Base-by-base conservation (phyloP, 352 stramenopile species). In the Globisporangium camurandrum region DNA sequence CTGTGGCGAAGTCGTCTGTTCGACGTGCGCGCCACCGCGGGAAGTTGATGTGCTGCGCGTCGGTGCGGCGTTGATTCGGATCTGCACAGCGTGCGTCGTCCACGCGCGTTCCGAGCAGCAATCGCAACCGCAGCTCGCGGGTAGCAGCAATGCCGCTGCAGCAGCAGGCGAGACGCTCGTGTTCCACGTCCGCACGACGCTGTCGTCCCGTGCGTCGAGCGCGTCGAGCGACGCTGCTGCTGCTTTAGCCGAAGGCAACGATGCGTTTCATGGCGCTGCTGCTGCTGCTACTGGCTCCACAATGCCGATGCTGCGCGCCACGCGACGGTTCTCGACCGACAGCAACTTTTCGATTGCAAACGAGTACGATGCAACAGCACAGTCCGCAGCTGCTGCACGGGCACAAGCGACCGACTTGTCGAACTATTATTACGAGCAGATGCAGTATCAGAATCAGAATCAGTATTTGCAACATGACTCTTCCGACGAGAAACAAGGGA, bases 1-100 rank as follows among this genome's bases (percentile, higher is more conserved):
- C 51, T 90, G 79, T 27, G 79, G 79, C 20, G 79, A 90, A 38
- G 79, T 90, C 2, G 76, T 88, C 6, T 90, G 79, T 51, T 68
- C 74, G 2, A 71, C 68, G 5, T 90, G 79, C 24, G 74, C 76
- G 19, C 70, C 72, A n/a, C 61, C 64, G 0, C 71, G 72, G 14
- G 66, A 84, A 27, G 62, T 88, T 0, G 71, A 84, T 34, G 46
- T 70, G 19, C 54, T 42, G 7, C 67, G 42, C 14, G 65, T 64
- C 28, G 64, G 64, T 12, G 27, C 57, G n/a, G 62, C 59, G 27
- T 47, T 54, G 26, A 68, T 77, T 28, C 78, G 78, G 12, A 80
- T 89, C 51, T 89, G 78, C 52, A 86, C 66, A 12, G 71, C 67
- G 12, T 89, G 78, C 31, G 59, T 89, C 3, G 60, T 86, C 7